A percentile compares a stretch with the other conserved stretches of the same genome.
These are phyloP conservation scores for Paxillus rubicundulus DNA, from an alignment of 768 basidiomycete species.

Conservation along the genomic window DNA sequence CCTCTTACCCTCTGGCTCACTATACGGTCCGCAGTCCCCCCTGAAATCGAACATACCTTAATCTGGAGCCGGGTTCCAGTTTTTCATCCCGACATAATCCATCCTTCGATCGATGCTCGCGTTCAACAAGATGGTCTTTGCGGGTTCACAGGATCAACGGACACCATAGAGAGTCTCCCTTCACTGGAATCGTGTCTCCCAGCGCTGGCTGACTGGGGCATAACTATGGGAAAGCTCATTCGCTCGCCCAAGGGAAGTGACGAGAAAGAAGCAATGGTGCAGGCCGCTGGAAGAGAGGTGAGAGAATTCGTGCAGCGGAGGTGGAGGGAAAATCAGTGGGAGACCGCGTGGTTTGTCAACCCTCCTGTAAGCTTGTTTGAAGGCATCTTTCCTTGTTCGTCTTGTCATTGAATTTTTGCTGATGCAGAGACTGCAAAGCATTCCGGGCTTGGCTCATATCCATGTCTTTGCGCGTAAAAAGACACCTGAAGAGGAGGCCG, in stretches of 20 bases:
- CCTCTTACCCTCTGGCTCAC: neutral
- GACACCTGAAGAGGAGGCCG: constrained; percentile 17
- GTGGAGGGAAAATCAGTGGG: constrained; percentile 78
- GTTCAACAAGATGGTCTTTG: constrained; percentile 76
- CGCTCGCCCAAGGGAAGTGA: constrained; percentile 48
- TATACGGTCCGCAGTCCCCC: constrained; percentile 47
- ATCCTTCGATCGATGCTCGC: constrained; percentile 49
- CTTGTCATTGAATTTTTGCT: neutral
- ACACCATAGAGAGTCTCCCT: constrained; percentile 59
- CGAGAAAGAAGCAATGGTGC: constrained; percentile 52
- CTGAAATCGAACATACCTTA: constrained; percentile 69
- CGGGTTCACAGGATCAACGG: constrained; percentile 69
- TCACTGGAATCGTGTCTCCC: constrained; percentile 55
- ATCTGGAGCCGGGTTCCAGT: constrained; percentile 79
- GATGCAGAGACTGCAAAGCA: constrained; percentile 72
- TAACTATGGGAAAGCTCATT: constrained; percentile 61
- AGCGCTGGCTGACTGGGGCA: constrained; percentile 66
- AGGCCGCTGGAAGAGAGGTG: constrained; percentile 55
- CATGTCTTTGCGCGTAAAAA: constrained; percentile 79
- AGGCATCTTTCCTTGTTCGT: neutral
- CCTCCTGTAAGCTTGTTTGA: constrained; percentile 58
- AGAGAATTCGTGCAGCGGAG: constrained; percentile 58
- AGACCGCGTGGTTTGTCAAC: constrained; percentile 91
- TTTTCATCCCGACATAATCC: constrained; percentile 57
- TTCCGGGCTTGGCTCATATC: constrained; percentile 78